These are phyloP conservation scores for Xylaria bambusicola DNA, from an alignment of 495 filamentous ascomycete species.

Conservation along the genomic window DNA sequence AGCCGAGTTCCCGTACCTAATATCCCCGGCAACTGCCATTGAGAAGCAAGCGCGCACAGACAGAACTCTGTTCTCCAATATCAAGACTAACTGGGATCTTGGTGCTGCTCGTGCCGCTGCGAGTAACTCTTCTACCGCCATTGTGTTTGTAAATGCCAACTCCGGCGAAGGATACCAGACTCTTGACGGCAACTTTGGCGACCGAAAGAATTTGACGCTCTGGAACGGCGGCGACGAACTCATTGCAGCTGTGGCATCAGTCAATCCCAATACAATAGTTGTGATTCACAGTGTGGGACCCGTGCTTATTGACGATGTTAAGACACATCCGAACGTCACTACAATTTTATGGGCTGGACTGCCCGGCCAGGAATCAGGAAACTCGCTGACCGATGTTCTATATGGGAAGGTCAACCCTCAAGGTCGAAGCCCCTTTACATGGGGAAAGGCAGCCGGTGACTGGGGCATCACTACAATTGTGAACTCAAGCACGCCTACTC, in stretches of 20 bases:
- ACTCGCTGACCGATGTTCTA: conserved; percentile 53
- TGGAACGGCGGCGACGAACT: conserved; percentile 56
- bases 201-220: conserved; percentile 51
- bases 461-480: conserved; percentile 49
- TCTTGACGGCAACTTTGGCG: conserved; percentile 59
- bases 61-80: conserved; percentile 31
- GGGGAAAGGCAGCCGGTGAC: conserved; percentile 50
- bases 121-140: conserved; percentile 41
- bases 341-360: conserved; percentile 57
- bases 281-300: conserved; percentile 57
- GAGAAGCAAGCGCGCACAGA: conserved; percentile 37
- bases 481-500: conserved; percentile 29
- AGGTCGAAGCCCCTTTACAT: conserved; percentile 58
- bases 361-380: conserved; percentile 59
- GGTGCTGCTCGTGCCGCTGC: conserved; percentile 38
- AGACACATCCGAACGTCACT: conserved; percentile 58
- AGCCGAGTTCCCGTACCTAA: conserved; percentile 68
- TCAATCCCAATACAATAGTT: conserved; percentile 57
- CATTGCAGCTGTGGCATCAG: conserved; percentile 48
- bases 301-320: conserved; percentile 47
- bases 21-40: conserved; percentile 58
- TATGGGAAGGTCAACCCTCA: conserved; percentile 54
- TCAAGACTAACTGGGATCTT: conserved; percentile 40
- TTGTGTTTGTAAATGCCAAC: conserved; percentile 61
- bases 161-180: conserved; percentile 59